Percentiles rank a stretch among this genome's conserved stretches.
Conservation (phyloP, 805 yeast genomes). For the Wickerhamomyces silvicola region DNA sequence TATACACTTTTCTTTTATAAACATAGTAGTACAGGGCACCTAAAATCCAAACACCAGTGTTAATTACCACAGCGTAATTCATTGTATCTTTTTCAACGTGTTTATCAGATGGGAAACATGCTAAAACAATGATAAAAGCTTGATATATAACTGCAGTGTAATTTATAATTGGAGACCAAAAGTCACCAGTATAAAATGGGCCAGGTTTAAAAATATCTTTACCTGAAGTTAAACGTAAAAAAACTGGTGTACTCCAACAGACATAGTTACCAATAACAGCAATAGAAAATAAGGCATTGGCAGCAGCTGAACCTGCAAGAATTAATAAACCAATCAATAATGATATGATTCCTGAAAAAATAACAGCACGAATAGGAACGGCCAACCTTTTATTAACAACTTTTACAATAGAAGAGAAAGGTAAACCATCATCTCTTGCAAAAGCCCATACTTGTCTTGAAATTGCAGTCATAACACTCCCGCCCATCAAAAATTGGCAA, state of each 20-base stretch:
- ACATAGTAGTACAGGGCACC: slow-evolving; percentile 44
- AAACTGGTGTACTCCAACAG: slow-evolving; percentile 35
- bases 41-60: slow-evolving; percentile 56
- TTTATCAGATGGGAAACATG: slow-evolving; percentile 51
- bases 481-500: slow-evolving; percentile 66
- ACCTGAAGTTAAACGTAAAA: slow-evolving; percentile 38
- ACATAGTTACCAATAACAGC: slow-evolving; percentile 38
- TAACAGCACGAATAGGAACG: slow-evolving; percentile 64
- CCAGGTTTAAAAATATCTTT: slow-evolving; percentile 56
- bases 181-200: slow-evolving; percentile 54
- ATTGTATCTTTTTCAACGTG: slow-evolving; percentile 36
- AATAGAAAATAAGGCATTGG: slow-evolving; percentile 38
- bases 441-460: slow-evolving; percentile 72
- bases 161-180: slow-evolving; percentile 38
- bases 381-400: slow-evolving; percentile 47
- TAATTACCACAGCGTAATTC: slow-evolving; percentile 70
- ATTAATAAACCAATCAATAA: slow-evolving; percentile 34
- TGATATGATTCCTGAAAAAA: slow-evolving; percentile 32
- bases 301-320: slow-evolving; percentile 35
- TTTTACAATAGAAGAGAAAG: slow-evolving; percentile 50
- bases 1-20: slow-evolving; percentile 47
- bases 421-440: slow-evolving; percentile 71
- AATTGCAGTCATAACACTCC: slow-evolving; percentile 50
- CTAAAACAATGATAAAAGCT: slow-evolving; percentile 44
- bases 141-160: slow-evolving; percentile 44